Percentiles rank a stretch among this genome's conserved stretches.
These are phyloP conservation scores for Ogataea kodamae DNA, from an alignment of 805 yeast genomes.

Conservation along the genomic window DNA sequence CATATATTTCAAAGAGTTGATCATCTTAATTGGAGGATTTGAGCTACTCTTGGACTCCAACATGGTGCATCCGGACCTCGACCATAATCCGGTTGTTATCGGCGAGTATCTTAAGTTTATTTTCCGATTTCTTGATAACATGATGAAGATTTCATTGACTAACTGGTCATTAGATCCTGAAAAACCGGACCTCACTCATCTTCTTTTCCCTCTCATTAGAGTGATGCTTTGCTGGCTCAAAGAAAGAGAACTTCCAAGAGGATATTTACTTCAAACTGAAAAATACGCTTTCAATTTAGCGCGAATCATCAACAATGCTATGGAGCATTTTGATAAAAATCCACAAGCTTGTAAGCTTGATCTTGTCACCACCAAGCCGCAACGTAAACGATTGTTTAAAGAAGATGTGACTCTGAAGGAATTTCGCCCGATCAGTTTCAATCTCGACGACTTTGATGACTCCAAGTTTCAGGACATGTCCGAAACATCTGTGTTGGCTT, in stretches of 20 bases:
- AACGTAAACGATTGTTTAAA: slow-evolving; percentile 50
- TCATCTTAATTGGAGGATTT: slow-evolving; percentile 39
- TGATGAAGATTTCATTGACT: slow-evolving; percentile 26
- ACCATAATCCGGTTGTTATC: slow-evolving; percentile 24
- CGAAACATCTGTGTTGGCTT: slow-evolving; percentile 29
- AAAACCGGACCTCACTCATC: slow-evolving; percentile 22
- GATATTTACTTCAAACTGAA: slow-evolving; percentile 26
- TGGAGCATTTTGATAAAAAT: slow-evolving; percentile 13
- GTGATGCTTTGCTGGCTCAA: slow-evolving; percentile 56
- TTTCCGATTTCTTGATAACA: slow-evolving; percentile 37
- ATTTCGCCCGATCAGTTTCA: slow-evolving; percentile 50
- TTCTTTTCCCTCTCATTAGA: slow-evolving; percentile 41
- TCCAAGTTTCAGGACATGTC: slow-evolving; percentile 38
- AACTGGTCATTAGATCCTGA: slow-evolving; percentile 24
- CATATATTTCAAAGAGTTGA: slow-evolving; percentile 35
- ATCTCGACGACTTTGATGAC: slow-evolving; percentile 62
- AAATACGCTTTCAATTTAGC: slow-evolving; percentile 19
- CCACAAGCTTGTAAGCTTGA: slow-evolving; percentile 8
- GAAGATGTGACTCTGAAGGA: slow-evolving; percentile 67
- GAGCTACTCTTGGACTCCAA: slow-evolving; percentile 29
- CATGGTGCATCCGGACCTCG: slow-evolving; percentile 23
- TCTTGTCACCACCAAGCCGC: slow-evolving; percentile 35
- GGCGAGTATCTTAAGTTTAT: slow-evolving; percentile 37
- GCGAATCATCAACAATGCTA: slow-evolving; percentile 19
- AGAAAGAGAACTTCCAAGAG: slow-evolving; percentile 41